These are phyloP conservation scores for Daldinia vernicosa DNA, from an alignment of 495 filamentous ascomycete genomes.

Conservation along the genomic window DNA sequence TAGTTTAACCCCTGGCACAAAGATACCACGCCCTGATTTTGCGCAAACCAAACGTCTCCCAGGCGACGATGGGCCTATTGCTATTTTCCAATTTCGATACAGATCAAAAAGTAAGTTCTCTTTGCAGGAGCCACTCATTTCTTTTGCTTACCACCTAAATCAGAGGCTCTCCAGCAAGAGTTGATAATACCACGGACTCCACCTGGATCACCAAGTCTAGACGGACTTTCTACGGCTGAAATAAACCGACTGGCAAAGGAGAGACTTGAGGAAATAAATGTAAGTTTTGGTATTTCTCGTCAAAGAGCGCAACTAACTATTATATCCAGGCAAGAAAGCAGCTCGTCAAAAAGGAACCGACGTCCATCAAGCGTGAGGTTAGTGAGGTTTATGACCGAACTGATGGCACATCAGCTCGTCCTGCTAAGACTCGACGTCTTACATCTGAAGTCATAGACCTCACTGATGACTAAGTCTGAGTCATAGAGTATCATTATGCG, in stretches of 20 bases:
- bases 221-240: slow-evolving; percentile 20
- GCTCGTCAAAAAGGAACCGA: slow-evolving; percentile 14
- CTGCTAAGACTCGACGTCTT: slow-evolving; percentile 16
- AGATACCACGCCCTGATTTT: background rate
- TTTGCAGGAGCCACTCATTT: background rate
- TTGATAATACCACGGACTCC: slow-evolving; percentile 48
- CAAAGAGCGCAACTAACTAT: background rate
- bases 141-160: slow-evolving; percentile 1
- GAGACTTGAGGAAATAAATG: slow-evolving; percentile 34
- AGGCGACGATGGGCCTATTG: slow-evolving; percentile 39
- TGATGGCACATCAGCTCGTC: background rate
- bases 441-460: slow-evolving; percentile 23
- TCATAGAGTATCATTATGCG: background rate
- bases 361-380: slow-evolving; percentile 33
- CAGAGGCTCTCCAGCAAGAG: slow-evolving; percentile 45
- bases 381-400: slow-evolving; percentile 28
- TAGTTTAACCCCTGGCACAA: slow-evolving; percentile 10
- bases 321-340: slow-evolving; percentile 9
- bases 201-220: slow-evolving; percentile 26
- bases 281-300: slow-evolving; percentile 3
- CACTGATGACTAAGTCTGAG: slow-evolving; percentile 15
- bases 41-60: background rate
- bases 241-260: slow-evolving; percentile 36
- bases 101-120: slow-evolving; percentile 43
- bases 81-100: slow-evolving; percentile 45